Percentiles rank a stretch among this genome's conserved stretches.
phyloP scores from a whole-genome alignment of 108 stramenopile species.

The Nannochloropsis gaditana region DNA sequence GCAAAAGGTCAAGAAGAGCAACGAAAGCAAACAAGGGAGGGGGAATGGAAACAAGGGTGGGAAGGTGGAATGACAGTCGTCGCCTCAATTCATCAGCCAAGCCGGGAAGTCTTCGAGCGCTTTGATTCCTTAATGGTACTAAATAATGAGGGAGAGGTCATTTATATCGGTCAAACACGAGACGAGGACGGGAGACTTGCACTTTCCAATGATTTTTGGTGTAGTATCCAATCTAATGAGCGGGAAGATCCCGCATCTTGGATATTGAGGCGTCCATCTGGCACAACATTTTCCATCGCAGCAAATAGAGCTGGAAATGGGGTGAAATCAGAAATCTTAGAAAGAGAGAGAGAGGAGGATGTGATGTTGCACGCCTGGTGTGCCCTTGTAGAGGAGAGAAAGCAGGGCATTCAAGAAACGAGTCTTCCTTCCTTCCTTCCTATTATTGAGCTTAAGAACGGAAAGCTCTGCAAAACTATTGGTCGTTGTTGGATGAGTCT shows the following conservation, averaged over 20 bases:
- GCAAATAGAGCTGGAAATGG: too few species aligned
- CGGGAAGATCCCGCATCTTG: conserved; percentile 68
- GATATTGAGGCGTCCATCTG: conserved; percentile 73
- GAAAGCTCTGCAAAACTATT: too few species aligned
- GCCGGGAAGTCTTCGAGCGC: not conserved
- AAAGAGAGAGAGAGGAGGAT: too few species aligned
- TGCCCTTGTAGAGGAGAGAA: not conserved
- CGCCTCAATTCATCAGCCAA: conserved; percentile 46
- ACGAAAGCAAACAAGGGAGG: too few species aligned
- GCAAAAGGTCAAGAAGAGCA: not conserved
- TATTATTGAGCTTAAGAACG: too few species aligned
- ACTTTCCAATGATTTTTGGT: not conserved
- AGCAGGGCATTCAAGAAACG: too few species aligned
- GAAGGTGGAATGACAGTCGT: conserved; percentile 53
- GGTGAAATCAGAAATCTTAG: too few species aligned
- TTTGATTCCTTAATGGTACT: not conserved
- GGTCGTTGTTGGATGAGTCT: too few species aligned
- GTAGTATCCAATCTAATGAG: not conserved
- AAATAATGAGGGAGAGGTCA: not conserved
- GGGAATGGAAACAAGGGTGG: not conserved
- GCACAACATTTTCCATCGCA: too few species aligned
- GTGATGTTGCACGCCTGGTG: too few species aligned
- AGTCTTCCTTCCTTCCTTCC: too few species aligned
- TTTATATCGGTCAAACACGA: conserved; percentile 47
- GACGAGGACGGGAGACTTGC: not conserved